Evolutionary conservation across 129 eudicot genomes (phyloP), one percentile per base, ranked within the genome.

Genomic region (Centrapalus pauciflorus): DNA sequence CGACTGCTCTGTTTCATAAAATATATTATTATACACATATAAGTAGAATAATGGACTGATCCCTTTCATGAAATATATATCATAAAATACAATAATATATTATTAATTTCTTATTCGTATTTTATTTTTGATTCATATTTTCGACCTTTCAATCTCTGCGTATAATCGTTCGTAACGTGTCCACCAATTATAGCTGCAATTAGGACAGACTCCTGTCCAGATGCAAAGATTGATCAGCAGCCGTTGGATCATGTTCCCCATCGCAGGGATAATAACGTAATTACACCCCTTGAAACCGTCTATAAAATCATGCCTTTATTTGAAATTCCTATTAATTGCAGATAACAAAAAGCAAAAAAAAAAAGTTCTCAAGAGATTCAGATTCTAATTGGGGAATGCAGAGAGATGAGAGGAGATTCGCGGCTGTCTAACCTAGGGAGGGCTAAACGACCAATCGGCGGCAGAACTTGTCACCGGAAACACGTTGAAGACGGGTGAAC

Each of bases 401-500:
- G 81, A 77, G 76, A 77, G 61, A 77, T 77, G 81, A 77, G 34
- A 11, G 81, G 61, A 63, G 72, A 64, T 20, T 70, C 81, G 56
- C 73, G 67, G 41, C 62, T 70, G 76, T 77, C 66, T 69, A 77
- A 77, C 76, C 24, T 66, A 9, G 72, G 67, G 0, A 62, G 72
- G 30, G 26, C 76, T 10, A 70, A 77, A 24, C 51, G 71, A 62
- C 61, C 61, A 0, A 43, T 70, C 45, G 77, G 77, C 55, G 76
- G 81, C 81, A 63, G 81, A 34, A 70, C 43, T 46, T 77, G 81
- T 67, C 81, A 77, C 76, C 81, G 81, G 7, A 77, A 77, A 71
- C 77, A 77, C 76, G 81, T 77, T 0, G 81, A 76, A 63, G 81
- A 76, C 81, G 81, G 81, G 81, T 71, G 76, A 72, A 69, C 12